A percentile compares a stretch with the other conserved stretches of the same genome.
phyloP scores from a whole-genome alignment of 192 early-diverging fungal genomes.

The Spizellomyces punctatus region DNA sequence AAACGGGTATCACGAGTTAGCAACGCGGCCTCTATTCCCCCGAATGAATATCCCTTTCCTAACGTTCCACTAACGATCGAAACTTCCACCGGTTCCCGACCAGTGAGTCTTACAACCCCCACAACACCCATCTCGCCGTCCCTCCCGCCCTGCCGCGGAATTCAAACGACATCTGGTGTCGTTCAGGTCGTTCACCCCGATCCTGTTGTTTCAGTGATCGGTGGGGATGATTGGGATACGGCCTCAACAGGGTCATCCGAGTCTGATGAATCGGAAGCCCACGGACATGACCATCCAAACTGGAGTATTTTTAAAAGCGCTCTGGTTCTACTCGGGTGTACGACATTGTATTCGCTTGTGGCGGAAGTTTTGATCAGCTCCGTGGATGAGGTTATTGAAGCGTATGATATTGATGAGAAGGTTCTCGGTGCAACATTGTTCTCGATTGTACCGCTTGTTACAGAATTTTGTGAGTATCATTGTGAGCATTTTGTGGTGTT shows the following conservation, averaged over 20 bases:
- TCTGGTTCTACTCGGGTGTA: constrained; percentile 78
- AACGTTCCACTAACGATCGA: not conserved
- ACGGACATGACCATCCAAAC: constrained; percentile 90
- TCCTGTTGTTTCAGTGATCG: constrained; percentile 8
- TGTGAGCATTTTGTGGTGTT: not conserved
- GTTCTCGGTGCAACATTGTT: constrained; percentile 92
- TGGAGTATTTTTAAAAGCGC: constrained; percentile 84
- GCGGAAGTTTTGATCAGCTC: constrained; percentile 91
- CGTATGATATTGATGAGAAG: constrained; percentile 76
- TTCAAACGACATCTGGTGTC: constrained; percentile 21
- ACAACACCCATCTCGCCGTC: constrained; percentile 9
- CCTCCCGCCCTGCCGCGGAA: constrained; percentile 15
- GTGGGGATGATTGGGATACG: constrained; percentile 14
- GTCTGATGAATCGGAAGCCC: constrained; percentile 59
- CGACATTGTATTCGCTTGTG: constrained; percentile 82
- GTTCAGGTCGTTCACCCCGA: constrained; percentile 20
- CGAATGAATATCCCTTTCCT: constrained; percentile 29
- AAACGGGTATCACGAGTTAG: no score
- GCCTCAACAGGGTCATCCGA: constrained; percentile 30
- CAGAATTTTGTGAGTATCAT: constrained; percentile 72
- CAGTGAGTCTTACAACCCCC: not conserved
- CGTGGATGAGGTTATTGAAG: constrained; percentile 77
- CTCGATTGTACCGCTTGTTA: constrained; percentile 92
- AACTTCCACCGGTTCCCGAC: not conserved
- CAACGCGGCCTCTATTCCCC: not conserved